A percentile compares a stretch with the other conserved stretches of the same genome.
Conservation (phyloP, 345 rosid species). For the Dipteronia dyeriana region DNA sequence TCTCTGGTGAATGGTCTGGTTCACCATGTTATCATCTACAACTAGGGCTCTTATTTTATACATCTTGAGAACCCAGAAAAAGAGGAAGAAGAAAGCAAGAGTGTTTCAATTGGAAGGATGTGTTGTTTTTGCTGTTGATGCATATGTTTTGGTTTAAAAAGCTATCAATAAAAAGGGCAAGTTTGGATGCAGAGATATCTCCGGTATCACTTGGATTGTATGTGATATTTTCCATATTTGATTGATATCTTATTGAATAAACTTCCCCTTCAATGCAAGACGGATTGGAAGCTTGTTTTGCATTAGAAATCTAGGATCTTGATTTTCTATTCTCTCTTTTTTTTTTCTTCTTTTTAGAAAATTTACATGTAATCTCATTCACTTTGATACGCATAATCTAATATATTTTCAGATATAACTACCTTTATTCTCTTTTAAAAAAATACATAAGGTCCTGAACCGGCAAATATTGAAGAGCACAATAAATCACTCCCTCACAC, state of each 20-base stretch:
- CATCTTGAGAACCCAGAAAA: too few relatives aligned
- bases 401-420: too few relatives aligned
- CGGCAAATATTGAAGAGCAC: neutral
- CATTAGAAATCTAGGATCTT: too few relatives aligned
- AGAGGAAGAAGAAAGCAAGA: too few relatives aligned
- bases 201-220: slow-evolving; percentile 21
- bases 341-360: too few relatives aligned
- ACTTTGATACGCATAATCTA: too few relatives aligned
- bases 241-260: slow-evolving; percentile 12
- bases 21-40: slow-evolving; percentile 60
- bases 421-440: neutral
- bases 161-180: neutral
- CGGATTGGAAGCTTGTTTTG: too few relatives aligned
- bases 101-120: too few relatives aligned
- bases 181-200: neutral
- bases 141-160: slow-evolving; percentile 7
- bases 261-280: too few relatives aligned
- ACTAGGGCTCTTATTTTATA: slow-evolving; percentile 70
- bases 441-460: neutral
- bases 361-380: too few relatives aligned
- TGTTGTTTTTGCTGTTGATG: too few relatives aligned
- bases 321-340: too few relatives aligned
- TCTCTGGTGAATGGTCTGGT: slow-evolving; percentile 49
- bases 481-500: neutral
- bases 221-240: slow-evolving; percentile 29